Evolutionary conservation across 1,139 yeast species (phyloP).

Genomic region (Geotrichum aggregatum): DNA sequence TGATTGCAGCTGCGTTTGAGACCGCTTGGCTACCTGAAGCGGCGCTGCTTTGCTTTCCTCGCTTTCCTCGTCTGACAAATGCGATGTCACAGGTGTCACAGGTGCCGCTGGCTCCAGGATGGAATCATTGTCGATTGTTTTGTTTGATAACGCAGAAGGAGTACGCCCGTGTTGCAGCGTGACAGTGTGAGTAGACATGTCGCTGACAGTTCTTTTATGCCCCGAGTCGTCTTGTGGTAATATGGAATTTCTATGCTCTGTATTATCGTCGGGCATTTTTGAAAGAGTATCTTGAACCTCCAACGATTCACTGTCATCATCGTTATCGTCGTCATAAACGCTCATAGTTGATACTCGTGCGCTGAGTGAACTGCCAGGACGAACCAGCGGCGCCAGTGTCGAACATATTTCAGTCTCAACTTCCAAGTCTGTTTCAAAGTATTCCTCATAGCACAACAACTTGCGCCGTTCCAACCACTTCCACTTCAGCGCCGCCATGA

Average conservation of each 20-base stretch:
- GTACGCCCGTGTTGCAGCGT: background rate
- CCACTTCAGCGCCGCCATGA: conserved; percentile 52
- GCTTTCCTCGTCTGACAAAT: background rate
- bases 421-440: conserved; percentile 39
- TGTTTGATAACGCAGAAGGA: background rate
- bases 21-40: conserved; percentile 11
- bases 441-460: conserved; percentile 41
- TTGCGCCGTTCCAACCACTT: conserved; percentile 50
- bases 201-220: background rate
- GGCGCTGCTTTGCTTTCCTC: background rate
- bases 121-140: background rate
- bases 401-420: conserved; percentile 29
- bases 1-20: background rate
- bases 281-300: background rate
- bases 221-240: background rate
- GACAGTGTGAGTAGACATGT: background rate
- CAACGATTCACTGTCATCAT: background rate
- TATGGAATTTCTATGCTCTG: background rate
- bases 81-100: background rate
- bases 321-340: background rate
- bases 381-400: background rate
- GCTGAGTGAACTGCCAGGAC: background rate
- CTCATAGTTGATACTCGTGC: background rate
- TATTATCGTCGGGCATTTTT: background rate
- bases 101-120: background rate